Evolutionary conservation across 1,284 basidiomycete genomes (phyloP).

Genomic region (Caloboletus firmus): DNA sequence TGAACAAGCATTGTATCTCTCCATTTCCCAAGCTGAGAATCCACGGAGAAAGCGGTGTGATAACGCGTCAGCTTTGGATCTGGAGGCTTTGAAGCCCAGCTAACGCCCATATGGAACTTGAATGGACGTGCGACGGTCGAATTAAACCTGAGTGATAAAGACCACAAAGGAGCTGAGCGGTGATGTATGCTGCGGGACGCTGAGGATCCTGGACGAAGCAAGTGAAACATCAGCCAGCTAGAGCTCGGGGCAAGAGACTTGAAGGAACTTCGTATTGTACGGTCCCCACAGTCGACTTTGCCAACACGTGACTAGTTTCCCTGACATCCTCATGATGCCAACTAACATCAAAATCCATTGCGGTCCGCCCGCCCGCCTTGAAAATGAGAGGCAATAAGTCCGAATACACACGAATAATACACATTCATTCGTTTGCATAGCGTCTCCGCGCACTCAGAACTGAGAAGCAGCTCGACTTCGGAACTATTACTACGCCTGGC

Average conservation of each 20-base stretch:
- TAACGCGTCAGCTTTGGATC: constrained; percentile 41
- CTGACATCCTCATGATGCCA: no score
- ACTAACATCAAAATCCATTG: no score
- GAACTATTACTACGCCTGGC: no score
- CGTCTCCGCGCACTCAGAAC: no score
- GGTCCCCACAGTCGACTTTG: no score
- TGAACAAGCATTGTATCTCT: constrained; percentile 58
- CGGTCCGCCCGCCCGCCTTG: no score
- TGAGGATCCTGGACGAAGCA: background rate
- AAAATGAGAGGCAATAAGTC: no score
- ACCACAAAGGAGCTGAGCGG: background rate
- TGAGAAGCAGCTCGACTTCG: no score
- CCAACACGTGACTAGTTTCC: constrained; percentile 29
- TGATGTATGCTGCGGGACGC: background rate
- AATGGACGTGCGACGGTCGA: constrained; percentile 48
- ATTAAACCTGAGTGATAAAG: constrained; percentile 13
- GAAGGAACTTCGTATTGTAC: no score
- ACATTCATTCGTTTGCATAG: no score
- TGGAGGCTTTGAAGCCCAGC: constrained; percentile 76
- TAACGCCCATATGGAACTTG: constrained; percentile 69
- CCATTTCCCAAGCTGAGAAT: constrained; percentile 72
- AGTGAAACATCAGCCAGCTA: constrained; percentile 19
- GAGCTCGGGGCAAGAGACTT: background rate
- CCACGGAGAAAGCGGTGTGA: constrained; percentile 57
- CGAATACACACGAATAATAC: no score